Evolutionary conservation across 2,329 filamentous ascomycete genomes (phyloP), one percentile per base, ranked within the genome.

Genomic region (Xylaria sp.): DNA sequence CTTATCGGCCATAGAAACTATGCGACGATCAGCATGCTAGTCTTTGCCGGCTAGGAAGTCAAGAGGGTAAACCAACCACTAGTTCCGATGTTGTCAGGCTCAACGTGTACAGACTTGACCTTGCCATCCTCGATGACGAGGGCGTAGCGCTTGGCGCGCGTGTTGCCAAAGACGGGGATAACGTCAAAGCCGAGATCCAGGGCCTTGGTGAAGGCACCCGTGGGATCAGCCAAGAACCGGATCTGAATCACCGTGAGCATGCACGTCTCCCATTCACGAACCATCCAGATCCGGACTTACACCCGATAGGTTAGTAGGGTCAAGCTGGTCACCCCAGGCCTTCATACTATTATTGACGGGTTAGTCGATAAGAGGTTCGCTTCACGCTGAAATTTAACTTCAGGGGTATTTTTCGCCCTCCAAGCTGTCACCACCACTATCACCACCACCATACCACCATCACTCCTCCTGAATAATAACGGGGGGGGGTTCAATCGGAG

Each of bases 21-120:
- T 9, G 38, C 38, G 15, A 1, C 25, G 17, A 5, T 72, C 3
- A 71, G 60, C 27, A 68, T 29, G 9, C 25, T 39, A 22, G 22
- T 9, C 13, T 42, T 20, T 33, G 27, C 25, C 68, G 25, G 33
- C 44, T 15, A 39, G 42, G 44, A 22, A 25, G 27, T 29, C 59
- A 56, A 51, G 3, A 20, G 27, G 33, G 31, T 13, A 29, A 59
- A 75, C 85, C 79, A 82, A 94, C 92, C 90, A 71, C 90, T 85
- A 55, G 94, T 86, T 38, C 93, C 93, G 44, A 92, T 96, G 81
- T 92, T 94, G 79, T 97, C 94, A 11, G 93, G 90, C 85, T 97
- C 95, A 59, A 97, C 88, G 74, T 93, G 89, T 22, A 91, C 86
- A 75, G 90, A 87, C 81, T 90, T 91, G 73, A 97, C 92, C 81